A percentile compares a stretch with the other conserved stretches of the same genome.
Evolutionary conservation across 768 basidiomycete genomes (phyloP).

Genomic region (Kwoniella heveanensis): DNA sequence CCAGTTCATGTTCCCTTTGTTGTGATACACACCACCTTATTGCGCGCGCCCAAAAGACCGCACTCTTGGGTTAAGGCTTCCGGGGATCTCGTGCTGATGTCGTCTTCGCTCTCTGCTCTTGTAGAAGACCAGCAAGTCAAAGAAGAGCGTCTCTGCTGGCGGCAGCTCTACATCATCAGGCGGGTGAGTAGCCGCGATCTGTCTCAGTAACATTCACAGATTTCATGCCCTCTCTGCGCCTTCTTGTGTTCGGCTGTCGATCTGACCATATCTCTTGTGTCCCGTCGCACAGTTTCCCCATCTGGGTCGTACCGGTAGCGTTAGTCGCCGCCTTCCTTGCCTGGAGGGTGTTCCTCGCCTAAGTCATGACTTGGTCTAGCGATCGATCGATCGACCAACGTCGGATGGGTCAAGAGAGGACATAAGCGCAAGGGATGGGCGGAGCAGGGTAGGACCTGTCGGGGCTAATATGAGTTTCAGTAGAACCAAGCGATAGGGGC

Average conservation of each 20-base stretch:
- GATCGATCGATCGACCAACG: too few species aligned
- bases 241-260: not conserved
- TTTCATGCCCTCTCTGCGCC: too few species aligned
- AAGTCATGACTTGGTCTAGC: not conserved
- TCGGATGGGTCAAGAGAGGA: too few species aligned
- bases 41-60: not conserved
- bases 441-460: too few species aligned
- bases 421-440: too few species aligned
- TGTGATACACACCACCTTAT: too few species aligned
- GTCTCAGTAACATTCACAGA: too few species aligned
- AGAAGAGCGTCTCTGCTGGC: slow-evolving; percentile 26
- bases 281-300: slow-evolving; percentile 60
- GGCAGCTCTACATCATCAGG: slow-evolving; percentile 21
- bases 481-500: too few species aligned
- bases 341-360: slow-evolving; percentile 70
- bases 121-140: slow-evolving; percentile 65
- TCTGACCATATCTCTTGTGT: not conserved
- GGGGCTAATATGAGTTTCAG: too few species aligned
- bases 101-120: slow-evolving; percentile 26
- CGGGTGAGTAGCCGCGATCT: slow-evolving; percentile 12
- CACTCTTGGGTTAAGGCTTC: not conserved
- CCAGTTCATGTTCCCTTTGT: too few species aligned
- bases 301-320: slow-evolving; percentile 81
- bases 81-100: not conserved
- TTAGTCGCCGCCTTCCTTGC: slow-evolving; percentile 83